Percentiles rank a stretch among this genome's conserved stretches.
phyloP scores from a whole-genome alignment of 106 monocot species.

The Iris macrosiphon region DNA sequence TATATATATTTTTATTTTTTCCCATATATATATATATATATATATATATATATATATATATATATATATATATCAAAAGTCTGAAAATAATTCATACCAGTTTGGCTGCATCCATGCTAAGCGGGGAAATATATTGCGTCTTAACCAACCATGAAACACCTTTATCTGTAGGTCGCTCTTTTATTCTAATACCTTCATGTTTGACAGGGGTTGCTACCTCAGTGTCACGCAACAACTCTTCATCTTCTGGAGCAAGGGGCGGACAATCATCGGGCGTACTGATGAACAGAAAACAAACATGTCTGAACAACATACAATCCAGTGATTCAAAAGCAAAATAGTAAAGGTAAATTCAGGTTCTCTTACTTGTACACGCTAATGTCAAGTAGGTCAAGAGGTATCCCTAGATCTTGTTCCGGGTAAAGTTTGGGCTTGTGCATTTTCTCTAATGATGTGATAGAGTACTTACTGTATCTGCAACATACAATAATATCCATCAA shows the following conservation, averaged over 20 bases:
- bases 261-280: slow-evolving; percentile 47
- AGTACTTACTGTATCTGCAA: slow-evolving; percentile 73
- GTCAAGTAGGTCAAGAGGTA: slow-evolving; percentile 95
- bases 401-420: slow-evolving; percentile 81
- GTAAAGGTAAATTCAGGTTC: not conserved
- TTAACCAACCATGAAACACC: slow-evolving; percentile 95
- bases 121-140: slow-evolving; percentile 92
- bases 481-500: not conserved
- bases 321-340: too few species aligned
- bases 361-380: slow-evolving; percentile 85
- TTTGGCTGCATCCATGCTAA: slow-evolving; percentile 80
- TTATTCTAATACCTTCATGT: slow-evolving; percentile 75
- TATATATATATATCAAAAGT: too few species aligned
- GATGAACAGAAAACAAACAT: too few species aligned
- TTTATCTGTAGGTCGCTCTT: slow-evolving; percentile 88
- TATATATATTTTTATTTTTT: not conserved
- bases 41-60: not conserved
- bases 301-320: too few species aligned
- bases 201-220: slow-evolving; percentile 82
- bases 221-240: slow-evolving; percentile 69
- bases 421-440: slow-evolving; percentile 79
- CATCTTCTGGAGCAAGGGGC: slow-evolving; percentile 76
- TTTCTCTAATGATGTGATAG: slow-evolving; percentile 83
- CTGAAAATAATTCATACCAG: slow-evolving; percentile 32
- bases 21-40: too few species aligned